These are phyloP conservation scores for Petunia secreta DNA, from an alignment of 257 asterid species.

Conservation along the genomic window DNA sequence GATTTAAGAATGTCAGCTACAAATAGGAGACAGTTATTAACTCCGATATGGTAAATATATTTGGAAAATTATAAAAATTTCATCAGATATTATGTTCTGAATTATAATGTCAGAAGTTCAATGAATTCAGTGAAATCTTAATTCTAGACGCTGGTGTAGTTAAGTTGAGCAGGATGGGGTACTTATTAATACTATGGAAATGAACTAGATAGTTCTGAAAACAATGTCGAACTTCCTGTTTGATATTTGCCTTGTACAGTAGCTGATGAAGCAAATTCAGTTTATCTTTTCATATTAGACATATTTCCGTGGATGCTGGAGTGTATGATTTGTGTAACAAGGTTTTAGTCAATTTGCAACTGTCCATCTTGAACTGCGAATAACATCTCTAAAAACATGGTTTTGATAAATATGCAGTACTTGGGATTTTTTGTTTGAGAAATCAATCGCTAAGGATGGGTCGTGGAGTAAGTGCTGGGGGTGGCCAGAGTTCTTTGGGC, in stretches of 20 bases:
- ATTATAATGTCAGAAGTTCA: no score
- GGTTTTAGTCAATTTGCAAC: not conserved
- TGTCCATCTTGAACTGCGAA: not conserved
- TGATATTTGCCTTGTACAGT: not conserved
- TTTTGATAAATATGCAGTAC: slow-evolving; percentile 5
- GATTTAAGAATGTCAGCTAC: not conserved
- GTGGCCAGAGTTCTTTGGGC: slow-evolving; percentile 87
- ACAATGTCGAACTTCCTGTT: not conserved
- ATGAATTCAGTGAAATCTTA: no score
- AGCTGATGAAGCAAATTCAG: not conserved
- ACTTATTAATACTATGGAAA: not conserved
- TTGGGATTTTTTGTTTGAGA: not conserved
- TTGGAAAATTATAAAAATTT: no score
- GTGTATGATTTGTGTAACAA: not conserved
- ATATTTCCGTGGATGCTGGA: not conserved
- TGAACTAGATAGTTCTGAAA: not conserved
- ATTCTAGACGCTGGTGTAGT: not conserved
- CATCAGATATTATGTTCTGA: no score
- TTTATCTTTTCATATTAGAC: not conserved
- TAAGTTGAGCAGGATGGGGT: not conserved
- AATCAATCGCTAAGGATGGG: slow-evolving; percentile 53
- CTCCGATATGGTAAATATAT: no score
- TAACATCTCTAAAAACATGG: not conserved
- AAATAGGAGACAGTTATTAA: not conserved
- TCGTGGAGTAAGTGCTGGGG: slow-evolving; percentile 85